These are phyloP conservation scores for Penicillium janthinellum DNA, from an alignment of 2,329 filamentous ascomycete species.

Conservation along the genomic window DNA sequence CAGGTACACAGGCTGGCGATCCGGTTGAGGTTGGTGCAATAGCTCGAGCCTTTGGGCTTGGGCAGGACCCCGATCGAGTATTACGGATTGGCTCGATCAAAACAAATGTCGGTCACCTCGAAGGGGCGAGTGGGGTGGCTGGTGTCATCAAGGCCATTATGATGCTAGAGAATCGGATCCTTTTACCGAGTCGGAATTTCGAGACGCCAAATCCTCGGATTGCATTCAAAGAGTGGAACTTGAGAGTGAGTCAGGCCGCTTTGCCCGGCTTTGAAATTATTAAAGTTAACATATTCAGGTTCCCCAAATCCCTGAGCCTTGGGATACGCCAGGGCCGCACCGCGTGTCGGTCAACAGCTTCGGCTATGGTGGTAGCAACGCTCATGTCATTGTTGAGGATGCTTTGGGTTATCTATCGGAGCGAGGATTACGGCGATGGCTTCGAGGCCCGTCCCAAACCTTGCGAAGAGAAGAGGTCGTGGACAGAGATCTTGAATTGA, in stretches of 20 bases:
- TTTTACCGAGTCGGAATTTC: conserved; percentile 49
- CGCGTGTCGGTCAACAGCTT: conserved; percentile 19
- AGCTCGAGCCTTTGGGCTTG: conserved; percentile 22
- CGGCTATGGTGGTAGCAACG: conserved; percentile 26
- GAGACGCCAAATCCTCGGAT: conserved; percentile 9
- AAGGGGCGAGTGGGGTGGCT: conserved; percentile 57
- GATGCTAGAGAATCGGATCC: conserved; percentile 40
- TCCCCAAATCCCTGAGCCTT: neutral
- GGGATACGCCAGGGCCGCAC: neutral
- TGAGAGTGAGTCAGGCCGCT: neutral
- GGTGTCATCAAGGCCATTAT: conserved; percentile 22
- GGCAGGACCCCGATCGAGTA: neutral
- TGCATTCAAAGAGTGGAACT: neutral
- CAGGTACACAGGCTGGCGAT: conserved; percentile 35
- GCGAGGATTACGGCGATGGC: neutral
- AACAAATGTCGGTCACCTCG: conserved; percentile 45
- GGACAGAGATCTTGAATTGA: neutral
- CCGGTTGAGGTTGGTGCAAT: conserved; percentile 32
- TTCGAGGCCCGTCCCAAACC: neutral
- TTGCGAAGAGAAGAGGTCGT: neutral
- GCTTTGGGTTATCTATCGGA: neutral
- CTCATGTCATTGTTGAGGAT: conserved; percentile 22
- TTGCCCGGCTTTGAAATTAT: neutral
- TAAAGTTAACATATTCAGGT: neutral
- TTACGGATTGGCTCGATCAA: conserved; percentile 8